Percentiles rank a stretch among this genome's conserved stretches.
Conservation (phyloP, 2,329 filamentous ascomycete species). For the Calonectria pteridis region DNA sequence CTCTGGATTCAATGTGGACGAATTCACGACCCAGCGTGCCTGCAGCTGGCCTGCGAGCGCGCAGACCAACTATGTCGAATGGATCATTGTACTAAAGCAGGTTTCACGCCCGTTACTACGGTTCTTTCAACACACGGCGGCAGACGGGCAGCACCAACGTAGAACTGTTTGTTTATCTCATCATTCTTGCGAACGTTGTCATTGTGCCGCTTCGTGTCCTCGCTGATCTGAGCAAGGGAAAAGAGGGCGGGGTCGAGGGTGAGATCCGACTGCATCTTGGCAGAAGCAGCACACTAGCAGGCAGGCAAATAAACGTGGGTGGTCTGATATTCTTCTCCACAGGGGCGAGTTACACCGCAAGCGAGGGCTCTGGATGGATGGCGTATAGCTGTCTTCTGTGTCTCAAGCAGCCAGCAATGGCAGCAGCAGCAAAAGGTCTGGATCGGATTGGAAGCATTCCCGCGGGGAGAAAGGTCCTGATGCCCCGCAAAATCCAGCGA, state of each 20-base stretch:
- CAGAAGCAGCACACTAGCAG: not conserved
- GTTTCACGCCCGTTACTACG: not conserved
- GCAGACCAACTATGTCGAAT: not conserved
- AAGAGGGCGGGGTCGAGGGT: constrained; percentile 6
- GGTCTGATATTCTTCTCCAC: not conserved
- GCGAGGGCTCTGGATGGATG: not conserved
- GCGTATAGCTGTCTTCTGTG: not conserved
- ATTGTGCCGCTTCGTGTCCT: constrained; percentile 1
- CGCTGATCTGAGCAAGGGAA: not conserved
- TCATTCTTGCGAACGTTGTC: constrained; percentile 5
- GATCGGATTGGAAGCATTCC: not conserved
- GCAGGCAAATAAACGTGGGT: not conserved
- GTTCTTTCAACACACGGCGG: not conserved
- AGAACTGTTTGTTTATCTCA: not conserved
- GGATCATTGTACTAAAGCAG: constrained; percentile 1
- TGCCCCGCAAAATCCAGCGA: constrained; percentile 4
- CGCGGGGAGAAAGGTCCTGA: not conserved
- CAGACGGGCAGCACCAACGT: not conserved
- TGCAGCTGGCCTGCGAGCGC: not conserved
- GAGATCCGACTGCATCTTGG: constrained; percentile 22
- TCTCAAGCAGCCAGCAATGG: not conserved
- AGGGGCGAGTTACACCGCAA: not conserved
- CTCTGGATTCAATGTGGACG: constrained; percentile 2
- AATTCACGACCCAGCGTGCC: not conserved
- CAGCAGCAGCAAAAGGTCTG: not conserved